A percentile compares a stretch with the other conserved stretches of the same genome.
Evolutionary conservation across 2,329 filamentous ascomycete genomes (phyloP).

Genomic region (Corynespora cassiicola): DNA sequence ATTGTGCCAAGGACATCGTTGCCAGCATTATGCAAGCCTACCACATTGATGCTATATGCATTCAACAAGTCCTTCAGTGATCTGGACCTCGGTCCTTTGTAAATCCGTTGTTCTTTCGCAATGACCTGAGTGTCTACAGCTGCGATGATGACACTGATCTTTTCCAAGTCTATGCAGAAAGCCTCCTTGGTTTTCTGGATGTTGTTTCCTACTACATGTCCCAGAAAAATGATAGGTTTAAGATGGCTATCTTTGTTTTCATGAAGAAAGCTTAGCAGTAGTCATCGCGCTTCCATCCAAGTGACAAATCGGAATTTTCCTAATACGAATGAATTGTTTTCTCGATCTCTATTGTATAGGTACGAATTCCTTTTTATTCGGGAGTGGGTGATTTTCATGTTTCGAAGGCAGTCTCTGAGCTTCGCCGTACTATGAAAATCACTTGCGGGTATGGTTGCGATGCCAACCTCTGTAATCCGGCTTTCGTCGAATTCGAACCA

Average conservation of each 20-base stretch:
- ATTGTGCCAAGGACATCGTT: constrained; percentile 20
- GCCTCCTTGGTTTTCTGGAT: constrained; percentile 16
- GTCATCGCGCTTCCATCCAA: constrained; percentile 4
- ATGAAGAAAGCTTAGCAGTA: constrained; percentile 13
- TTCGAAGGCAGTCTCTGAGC: background rate
- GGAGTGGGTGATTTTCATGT: constrained; percentile 13
- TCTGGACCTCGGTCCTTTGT: background rate
- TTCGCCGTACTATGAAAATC: too few species aligned
- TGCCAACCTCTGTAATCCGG: constrained; percentile 22
- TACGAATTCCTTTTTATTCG: constrained; percentile 22
- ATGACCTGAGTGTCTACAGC: constrained; percentile 26
- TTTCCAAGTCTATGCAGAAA: constrained; percentile 19
- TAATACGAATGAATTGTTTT: constrained; percentile 23
- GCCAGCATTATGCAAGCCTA: constrained; percentile 20
- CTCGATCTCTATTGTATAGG: constrained; percentile 12
- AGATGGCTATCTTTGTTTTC: background rate
- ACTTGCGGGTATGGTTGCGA: constrained; percentile 17
- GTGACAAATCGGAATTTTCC: constrained; percentile 20
- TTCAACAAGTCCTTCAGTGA: constrained; percentile 9
- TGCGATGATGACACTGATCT: constrained; percentile 14
- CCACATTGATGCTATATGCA: constrained; percentile 5
- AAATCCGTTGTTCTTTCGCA: constrained; percentile 15
- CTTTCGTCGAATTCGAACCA: constrained; percentile 20
- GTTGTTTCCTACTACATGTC: constrained; percentile 26
- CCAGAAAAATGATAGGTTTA: constrained; percentile 25